Evolutionary conservation across 257 asterid genomes (phyloP).

Genomic region (Mitragyna speciosa): DNA sequence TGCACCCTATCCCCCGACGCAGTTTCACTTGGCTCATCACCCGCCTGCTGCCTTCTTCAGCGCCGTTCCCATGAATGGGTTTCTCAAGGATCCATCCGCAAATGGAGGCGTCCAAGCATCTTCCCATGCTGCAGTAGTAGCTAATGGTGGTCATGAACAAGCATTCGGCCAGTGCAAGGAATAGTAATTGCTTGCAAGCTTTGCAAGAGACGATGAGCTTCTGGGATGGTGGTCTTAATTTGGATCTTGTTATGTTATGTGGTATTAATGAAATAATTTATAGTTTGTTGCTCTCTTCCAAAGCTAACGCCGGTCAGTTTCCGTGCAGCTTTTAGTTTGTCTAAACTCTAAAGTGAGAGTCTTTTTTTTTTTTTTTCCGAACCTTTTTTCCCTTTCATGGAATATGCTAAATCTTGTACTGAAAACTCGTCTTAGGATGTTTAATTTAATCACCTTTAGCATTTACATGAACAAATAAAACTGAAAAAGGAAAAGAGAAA

Average conservation of each 20-base stretch:
- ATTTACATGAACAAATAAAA: background rate
- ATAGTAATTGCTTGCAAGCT: conserved; percentile 20
- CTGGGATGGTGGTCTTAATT: background rate
- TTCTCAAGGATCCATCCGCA: conserved; percentile 42
- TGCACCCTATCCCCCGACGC: conserved; percentile 29
- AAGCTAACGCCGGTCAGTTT: background rate
- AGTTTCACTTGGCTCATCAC: conserved; percentile 47
- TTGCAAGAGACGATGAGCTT: background rate
- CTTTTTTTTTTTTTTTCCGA: background rate
- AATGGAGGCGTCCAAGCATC: conserved; percentile 35
- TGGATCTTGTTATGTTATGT: background rate
- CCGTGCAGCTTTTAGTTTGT: background rate
- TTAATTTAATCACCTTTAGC: background rate
- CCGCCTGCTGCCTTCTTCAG: conserved; percentile 43
- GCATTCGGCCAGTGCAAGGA: conserved; percentile 50
- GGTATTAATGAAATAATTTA: background rate
- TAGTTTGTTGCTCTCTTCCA: background rate
- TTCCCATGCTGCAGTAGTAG: conserved; percentile 36
- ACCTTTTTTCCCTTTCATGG: background rate
- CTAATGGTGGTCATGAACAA: conserved; percentile 28
- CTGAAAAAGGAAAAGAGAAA: background rate
- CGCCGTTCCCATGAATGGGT: conserved; percentile 48
- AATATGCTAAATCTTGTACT: background rate
- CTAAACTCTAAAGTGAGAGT: background rate
- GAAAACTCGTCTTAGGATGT: background rate